These are phyloP conservation scores for Hypoxylon fragiforme DNA, from an alignment of 495 filamentous ascomycete species.

Conservation along the genomic window DNA sequence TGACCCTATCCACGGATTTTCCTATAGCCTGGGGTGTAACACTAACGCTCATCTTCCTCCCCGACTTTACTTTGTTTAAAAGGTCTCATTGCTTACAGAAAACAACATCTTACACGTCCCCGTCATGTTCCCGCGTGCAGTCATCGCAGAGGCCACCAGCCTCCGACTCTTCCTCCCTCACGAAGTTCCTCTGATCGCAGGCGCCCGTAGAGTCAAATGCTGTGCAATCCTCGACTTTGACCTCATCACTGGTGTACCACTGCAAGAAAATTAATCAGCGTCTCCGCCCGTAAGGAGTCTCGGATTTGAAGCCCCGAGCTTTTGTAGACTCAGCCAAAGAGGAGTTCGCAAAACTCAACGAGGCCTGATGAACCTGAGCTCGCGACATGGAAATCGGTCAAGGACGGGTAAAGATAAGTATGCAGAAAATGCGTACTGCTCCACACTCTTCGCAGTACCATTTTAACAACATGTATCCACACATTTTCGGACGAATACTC, in stretches of 20 bases:
- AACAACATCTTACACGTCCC: constrained; percentile 1
- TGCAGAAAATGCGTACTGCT: constrained; percentile 30
- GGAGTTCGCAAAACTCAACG: too few relatives aligned
- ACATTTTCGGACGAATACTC: constrained; percentile 26
- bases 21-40: neutral
- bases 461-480: constrained; percentile 36
- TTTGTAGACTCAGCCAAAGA: too few relatives aligned
- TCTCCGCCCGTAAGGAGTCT: neutral
- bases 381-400: too few relatives aligned
- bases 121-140: constrained; percentile 26
- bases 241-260: constrained; percentile 42
- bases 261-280: constrained; percentile 10
- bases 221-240: constrained; percentile 35
- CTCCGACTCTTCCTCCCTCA: constrained; percentile 34
- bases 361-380: too few relatives aligned
- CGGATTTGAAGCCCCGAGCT: too few relatives aligned
- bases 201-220: constrained; percentile 26
- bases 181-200: constrained; percentile 30
- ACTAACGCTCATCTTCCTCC: neutral
- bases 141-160: constrained; percentile 38
- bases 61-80: neutral
- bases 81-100: too few relatives aligned
- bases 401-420: too few relatives aligned
- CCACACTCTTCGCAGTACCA: constrained; percentile 42
- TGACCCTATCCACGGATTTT: neutral